Conservation (phyloP, 805 yeast genomes). For the Saccharomycopsis sp. region DNA sequence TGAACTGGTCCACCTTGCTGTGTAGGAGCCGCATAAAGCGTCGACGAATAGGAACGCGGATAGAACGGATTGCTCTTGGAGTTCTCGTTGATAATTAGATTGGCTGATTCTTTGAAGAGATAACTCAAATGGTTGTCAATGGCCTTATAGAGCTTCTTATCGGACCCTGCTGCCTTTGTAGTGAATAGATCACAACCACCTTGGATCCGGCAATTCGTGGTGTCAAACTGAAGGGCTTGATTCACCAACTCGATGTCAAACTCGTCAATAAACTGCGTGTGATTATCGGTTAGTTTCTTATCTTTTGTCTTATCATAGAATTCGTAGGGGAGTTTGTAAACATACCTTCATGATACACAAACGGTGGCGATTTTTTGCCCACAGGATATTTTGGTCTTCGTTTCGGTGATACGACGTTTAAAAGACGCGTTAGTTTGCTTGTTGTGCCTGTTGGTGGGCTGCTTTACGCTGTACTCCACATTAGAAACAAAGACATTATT, state of each 20-base stretch:
- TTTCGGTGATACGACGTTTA: too few relatives aligned
- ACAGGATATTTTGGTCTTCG: too few relatives aligned
- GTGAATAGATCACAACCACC: slow-evolving; percentile 94
- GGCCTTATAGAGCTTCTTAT: slow-evolving; percentile 79
- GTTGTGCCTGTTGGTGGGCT: too few relatives aligned
- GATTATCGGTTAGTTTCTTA: background rate
- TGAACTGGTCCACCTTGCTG: background rate
- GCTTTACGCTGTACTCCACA: too few relatives aligned
- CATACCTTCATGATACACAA: background rate
- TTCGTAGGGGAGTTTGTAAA: background rate
- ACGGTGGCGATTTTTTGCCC: too few relatives aligned
- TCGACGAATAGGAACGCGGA: slow-evolving; percentile 15
- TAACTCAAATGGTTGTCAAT: slow-evolving; percentile 57
- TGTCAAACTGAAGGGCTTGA: slow-evolving; percentile 74
- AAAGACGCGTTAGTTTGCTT: too few relatives aligned
- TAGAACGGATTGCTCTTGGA: slow-evolving; percentile 19
- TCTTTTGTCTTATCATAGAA: background rate
- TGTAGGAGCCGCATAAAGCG: background rate
- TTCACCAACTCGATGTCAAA: slow-evolving; percentile 88
- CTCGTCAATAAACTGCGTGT: slow-evolving; percentile 74
- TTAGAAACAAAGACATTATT: too few relatives aligned
- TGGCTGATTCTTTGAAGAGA: slow-evolving; percentile 13
- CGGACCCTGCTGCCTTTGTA: slow-evolving; percentile 88
- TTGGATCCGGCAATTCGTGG: slow-evolving; percentile 65
- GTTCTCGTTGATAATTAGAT: slow-evolving; percentile 2